Base-by-base conservation (phyloP, 78 protist species). In the Dictyostelium firmibasis region DNA sequence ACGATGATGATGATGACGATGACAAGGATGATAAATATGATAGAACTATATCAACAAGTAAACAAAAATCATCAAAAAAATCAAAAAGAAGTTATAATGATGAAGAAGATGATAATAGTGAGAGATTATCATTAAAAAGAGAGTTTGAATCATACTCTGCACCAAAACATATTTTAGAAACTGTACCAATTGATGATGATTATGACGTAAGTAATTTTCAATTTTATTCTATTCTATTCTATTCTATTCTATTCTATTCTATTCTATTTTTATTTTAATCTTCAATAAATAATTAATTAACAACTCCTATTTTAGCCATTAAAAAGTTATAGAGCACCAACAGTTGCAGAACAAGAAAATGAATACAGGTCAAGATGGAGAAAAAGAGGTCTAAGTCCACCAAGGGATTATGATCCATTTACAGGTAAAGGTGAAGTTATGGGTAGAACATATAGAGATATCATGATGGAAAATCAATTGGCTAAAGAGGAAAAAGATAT, bases 341-440 rank as follows among this genome's bases (percentile, higher is more conserved):
- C 93, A 62, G 93, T 87, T 14, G 93, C 93, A 38, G 85, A 78
- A 20, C 93, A 62, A 78, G 93, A 87, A 33, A 87, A 78, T 20
- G 93, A 87, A 50, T 87, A 87, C 64, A 69, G 70, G 44, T 35
- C 81, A 4, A 83, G 96, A 38, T 92, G 96, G 96, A 83, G 96
- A 83, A 92, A 82, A 53, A 83, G 96, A 81, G 57, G 57, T 20
- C 18, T 92, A 6, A 44, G 76, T 57, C 96, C 96, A 31, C 91
- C 96, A n/a, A 69, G 96, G 27, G 85, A 60, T 31, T 87, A 87
- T 78, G 96, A 92, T 57, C 96, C 91, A 8, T 83, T 92, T 57
- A 85, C 96, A 29, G 83, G 84, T 11, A 92, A 82, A 70, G 91
- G 87, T 43, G 78, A 84, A 2, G 85, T 44, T 9, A 64, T 25